phyloP scores from a whole-genome alignment of 1,284 basidiomycete species.

The Cutaneotrichosporon cavernicola region DNA sequence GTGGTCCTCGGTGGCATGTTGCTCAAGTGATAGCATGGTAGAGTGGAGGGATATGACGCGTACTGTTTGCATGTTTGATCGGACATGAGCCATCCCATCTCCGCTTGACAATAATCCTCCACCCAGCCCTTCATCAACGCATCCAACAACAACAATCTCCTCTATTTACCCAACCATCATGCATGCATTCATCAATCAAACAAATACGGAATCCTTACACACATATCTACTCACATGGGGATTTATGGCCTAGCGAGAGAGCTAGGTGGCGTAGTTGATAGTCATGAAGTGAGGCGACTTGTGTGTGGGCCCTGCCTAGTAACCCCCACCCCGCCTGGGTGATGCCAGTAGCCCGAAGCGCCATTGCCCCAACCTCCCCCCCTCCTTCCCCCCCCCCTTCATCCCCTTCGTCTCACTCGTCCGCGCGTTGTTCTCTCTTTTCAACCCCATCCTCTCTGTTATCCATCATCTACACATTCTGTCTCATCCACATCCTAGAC shows the following conservation, averaged over 20 bases:
- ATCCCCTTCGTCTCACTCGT: not conserved
- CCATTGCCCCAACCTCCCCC: not conserved
- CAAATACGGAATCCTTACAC: not conserved
- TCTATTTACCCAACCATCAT: not conserved
- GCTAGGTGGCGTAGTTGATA: not conserved
- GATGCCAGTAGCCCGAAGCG: not conserved
- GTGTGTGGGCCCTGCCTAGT: not conserved
- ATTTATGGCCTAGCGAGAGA: not conserved
- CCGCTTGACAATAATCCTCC: not conserved
- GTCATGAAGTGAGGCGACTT: not conserved
- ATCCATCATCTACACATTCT: not conserved
- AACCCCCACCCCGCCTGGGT: not conserved
- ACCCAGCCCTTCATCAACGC: not conserved
- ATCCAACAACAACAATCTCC: not conserved
- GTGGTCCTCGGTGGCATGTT: not conserved
- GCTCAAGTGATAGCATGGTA: not conserved
- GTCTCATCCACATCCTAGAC: conserved; percentile 3
- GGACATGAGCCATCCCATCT: not conserved
- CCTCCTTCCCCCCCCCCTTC: not conserved
- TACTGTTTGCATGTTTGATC: not conserved
- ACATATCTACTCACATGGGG: not conserved
- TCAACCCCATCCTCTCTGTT: not conserved
- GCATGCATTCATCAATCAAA: not conserved
- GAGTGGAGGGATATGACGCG: not conserved
- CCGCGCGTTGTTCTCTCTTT: conserved; percentile 2